These are phyloP conservation scores for Prunella vulgaris DNA, from an alignment of 257 asterid species.

Conservation along the genomic window DNA sequence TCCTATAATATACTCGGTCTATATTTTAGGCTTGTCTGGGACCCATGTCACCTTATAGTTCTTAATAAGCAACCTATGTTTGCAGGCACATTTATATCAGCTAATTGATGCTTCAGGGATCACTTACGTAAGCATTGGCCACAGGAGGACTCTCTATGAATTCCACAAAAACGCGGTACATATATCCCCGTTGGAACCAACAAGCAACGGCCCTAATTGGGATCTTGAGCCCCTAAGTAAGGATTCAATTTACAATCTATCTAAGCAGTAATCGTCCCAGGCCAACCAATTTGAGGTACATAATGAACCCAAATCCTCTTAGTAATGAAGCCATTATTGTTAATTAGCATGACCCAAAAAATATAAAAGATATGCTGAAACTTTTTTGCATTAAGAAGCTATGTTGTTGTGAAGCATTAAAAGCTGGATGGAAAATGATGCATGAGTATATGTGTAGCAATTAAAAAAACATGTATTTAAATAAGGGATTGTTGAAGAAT, in stretches of 20 bases:
- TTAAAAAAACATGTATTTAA: not conserved
- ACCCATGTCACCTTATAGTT: conserved; percentile 12
- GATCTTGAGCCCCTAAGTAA: conserved; percentile 40
- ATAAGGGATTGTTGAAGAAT: conserved; percentile 31
- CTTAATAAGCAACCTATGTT: conserved; percentile 26
- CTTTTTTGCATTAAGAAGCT: not conserved
- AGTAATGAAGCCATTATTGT: not conserved
- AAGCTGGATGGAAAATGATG: conserved; percentile 3
- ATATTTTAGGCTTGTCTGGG: conserved; percentile 13
- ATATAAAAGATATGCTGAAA: not conserved
- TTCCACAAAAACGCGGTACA: conserved; percentile 44
- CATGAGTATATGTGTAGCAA: conserved; percentile 3
- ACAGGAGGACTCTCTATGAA: conserved; percentile 52
- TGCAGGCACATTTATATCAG: conserved; percentile 63
- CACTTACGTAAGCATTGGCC: conserved; percentile 73
- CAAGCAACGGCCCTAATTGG: conserved; percentile 42
- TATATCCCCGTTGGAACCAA: conserved; percentile 44
- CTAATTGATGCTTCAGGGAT: conserved; percentile 59
- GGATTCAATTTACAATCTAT: conserved; percentile 23
- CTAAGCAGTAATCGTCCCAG: conserved; percentile 27
- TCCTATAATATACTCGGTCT: not conserved
- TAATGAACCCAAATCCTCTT: not conserved
- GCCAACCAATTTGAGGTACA: not conserved
- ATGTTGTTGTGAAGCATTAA: conserved; percentile 20
- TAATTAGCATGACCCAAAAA: not conserved